These are phyloP conservation scores for Conticribra weissflogii DNA, from an alignment of 108 stramenopile species.

Conservation along the genomic window DNA sequence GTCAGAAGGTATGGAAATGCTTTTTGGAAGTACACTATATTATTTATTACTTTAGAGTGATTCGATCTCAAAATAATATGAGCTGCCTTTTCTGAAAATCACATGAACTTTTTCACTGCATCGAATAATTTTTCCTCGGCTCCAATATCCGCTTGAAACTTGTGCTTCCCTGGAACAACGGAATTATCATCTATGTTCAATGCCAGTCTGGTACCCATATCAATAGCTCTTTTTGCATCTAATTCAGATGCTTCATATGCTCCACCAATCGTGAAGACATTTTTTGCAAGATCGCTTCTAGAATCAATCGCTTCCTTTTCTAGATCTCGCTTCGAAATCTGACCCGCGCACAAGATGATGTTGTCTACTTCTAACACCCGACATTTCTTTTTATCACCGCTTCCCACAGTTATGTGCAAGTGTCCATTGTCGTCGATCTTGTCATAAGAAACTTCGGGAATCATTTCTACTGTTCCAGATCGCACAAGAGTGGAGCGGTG, in stretches of 20 bases:
- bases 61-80: no score
- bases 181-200: conserved; percentile 64
- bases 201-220: conserved; percentile 96
- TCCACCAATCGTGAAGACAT: conserved; percentile 93
- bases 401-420: conserved; percentile 77
- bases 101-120: conserved; percentile 34
- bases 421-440: conserved; percentile 91
- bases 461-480: conserved; percentile 84
- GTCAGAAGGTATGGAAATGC: no score
- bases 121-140: conserved; percentile 68
- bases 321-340: conserved; percentile 61
- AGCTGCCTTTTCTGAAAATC: no score
- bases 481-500: conserved; percentile 90
- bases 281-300: conserved; percentile 35
- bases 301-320: conserved; percentile 38
- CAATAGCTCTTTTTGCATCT: conserved; percentile 98
- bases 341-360: conserved; percentile 96
- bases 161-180: conserved; percentile 75
- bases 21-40: no score
- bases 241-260: conserved; percentile 93
- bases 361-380: conserved; percentile 90
- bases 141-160: conserved; percentile 56
- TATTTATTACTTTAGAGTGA: no score
- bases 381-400: conserved; percentile 54
- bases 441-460: conserved; percentile 85